Percentiles rank a stretch among this genome's conserved stretches.
Conservation (phyloP, 306 rosid species). For the Purshia tridentata region DNA sequence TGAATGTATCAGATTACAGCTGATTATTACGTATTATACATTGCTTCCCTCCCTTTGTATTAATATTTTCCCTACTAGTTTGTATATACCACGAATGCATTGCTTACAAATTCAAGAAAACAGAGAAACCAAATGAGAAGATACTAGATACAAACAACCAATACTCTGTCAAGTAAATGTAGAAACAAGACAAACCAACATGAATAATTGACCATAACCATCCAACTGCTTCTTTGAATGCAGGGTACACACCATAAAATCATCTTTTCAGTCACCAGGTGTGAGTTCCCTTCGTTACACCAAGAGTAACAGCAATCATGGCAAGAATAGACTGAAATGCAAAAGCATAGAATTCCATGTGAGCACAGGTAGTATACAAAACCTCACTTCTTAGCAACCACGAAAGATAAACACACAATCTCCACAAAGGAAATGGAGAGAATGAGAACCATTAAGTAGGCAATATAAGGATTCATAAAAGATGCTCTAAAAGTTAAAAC, state of each 20-base stretch:
- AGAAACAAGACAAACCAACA: neutral
- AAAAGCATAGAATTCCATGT: slow-evolving; percentile 18
- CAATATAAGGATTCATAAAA: neutral
- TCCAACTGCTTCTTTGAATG: neutral
- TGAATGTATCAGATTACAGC: neutral
- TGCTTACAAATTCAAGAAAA: neutral
- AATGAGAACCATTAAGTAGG: neutral
- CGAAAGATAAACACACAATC: neutral
- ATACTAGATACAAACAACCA: neutral
- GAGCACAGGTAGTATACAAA: slow-evolving; percentile 4
- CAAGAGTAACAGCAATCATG: slow-evolving; percentile 47
- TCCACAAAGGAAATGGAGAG: neutral
- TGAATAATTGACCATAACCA: neutral
- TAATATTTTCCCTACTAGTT: neutral
- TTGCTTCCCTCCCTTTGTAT: neutral
- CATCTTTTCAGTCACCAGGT: slow-evolving; percentile 21
- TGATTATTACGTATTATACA: neutral
- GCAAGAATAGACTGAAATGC: slow-evolving; percentile 58
- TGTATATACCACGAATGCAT: neutral
- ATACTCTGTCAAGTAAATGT: neutral
- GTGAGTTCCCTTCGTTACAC: slow-evolving; percentile 36
- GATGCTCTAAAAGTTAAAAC: neutral
- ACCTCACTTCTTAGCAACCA: neutral
- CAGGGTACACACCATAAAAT: neutral
- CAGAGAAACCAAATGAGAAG: neutral